A percentile compares a stretch with the other conserved stretches of the same genome.
phyloP scores from a whole-genome alignment of 2,329 filamentous ascomycete genomes.

The Penicillium sp. region DNA sequence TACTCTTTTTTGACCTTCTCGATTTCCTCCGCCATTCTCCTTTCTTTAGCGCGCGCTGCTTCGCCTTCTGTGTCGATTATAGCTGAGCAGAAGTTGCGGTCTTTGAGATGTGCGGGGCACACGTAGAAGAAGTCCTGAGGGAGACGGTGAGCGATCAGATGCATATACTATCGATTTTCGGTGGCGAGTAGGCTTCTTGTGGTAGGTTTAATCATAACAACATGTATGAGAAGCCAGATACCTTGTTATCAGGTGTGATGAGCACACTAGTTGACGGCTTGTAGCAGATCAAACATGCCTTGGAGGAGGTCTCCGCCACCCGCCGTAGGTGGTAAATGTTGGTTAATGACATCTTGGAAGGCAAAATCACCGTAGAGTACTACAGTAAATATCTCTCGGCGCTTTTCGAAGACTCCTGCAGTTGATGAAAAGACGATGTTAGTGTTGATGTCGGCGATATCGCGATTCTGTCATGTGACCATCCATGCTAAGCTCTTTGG shows the following conservation, averaged over 20 bases:
- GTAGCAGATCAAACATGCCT: conserved; percentile 88
- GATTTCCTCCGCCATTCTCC: conserved; percentile 50
- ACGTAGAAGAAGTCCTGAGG: conserved; percentile 86
- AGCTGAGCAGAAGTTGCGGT: conserved; percentile 75
- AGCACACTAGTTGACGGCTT: conserved; percentile 86
- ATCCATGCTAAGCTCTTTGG: too few species aligned
- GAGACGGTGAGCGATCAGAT: conserved; percentile 1
- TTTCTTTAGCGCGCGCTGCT: conserved; percentile 48
- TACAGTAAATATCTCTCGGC: neutral
- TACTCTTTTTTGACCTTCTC: conserved; percentile 59
- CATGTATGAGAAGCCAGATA: conserved; percentile 38
- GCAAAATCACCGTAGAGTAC: neutral
- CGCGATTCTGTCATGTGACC: conserved; percentile 26
- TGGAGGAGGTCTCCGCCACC: conserved; percentile 82
- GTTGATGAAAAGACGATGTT: conserved; percentile 55
- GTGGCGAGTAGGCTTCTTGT: neutral
- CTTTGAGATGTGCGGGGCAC: conserved; percentile 80
- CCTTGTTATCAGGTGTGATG: conserved; percentile 87
- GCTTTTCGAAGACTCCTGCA: neutral
- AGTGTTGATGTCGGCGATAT: conserved; percentile 9
- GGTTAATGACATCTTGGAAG: conserved; percentile 50
- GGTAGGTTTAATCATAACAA: neutral
- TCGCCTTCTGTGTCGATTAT: conserved; percentile 50
- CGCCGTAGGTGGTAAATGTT: conserved; percentile 86
- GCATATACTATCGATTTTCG: neutral